Base-by-base conservation (phyloP, 148 eudicot species). In the Spergularia bocconei region DNA sequence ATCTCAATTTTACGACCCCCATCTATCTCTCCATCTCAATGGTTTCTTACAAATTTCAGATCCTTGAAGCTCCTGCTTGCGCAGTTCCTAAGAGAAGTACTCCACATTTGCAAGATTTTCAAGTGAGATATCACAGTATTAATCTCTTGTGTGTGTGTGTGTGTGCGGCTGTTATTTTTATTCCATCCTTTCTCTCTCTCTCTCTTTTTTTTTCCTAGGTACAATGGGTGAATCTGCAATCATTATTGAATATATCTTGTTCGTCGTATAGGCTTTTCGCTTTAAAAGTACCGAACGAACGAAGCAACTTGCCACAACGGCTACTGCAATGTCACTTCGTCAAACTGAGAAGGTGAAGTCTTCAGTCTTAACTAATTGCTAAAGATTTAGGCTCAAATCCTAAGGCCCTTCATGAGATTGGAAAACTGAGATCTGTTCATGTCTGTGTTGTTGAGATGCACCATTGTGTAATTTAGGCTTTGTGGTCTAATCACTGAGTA, bases 211-310 rank as follows among this genome's bases (percentile, higher is more conserved):
- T 23, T 23, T 23, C 25, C 25, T 23, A 41, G 16, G 29, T 20
- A 25, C 1, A n/a, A 20, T 54, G 33, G 62, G 11, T 72, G 7
- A 73, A 39, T 16, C 19, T 50, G 17, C 38, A 58, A 23, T 38
- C 71, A n/a, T 68, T 56, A 16, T 25, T 72, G 47, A 63, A 69
- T 79, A 55, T 70, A 13, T 19, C 51, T 75, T 48, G 11, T 74
- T 51, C 6, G 61, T 63, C 65, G 55, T 66, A 70, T 73, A 94
- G 98, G 91, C 82, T 69, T 88, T 89, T 78, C 89, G 88, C 77
- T 79, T 87, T 33, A 90, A 86, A 82, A 88, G 89, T 38, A 85
- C 84, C 63, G 91, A 89, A 78, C 85, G 91, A 79, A 91, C 88
- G 65, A 81, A 82, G 78, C 95, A 87, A 44, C 88, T 85, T 59